These are phyloP conservation scores for Solanum corneliomulleri DNA, from an alignment of 257 asterid species.

Conservation along the genomic window DNA sequence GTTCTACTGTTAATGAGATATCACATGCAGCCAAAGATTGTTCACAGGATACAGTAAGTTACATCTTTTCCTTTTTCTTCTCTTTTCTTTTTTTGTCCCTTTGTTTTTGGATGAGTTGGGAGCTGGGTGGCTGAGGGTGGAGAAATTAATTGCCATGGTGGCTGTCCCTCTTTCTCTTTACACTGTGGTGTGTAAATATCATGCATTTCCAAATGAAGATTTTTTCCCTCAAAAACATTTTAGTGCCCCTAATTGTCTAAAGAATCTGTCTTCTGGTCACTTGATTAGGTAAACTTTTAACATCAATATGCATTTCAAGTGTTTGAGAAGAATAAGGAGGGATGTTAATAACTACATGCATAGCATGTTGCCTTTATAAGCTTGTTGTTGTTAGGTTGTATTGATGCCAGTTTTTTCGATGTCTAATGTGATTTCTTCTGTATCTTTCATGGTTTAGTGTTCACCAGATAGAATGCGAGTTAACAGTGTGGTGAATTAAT, in stretches of 20 bases:
- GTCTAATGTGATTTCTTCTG: not conserved
- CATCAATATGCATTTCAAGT: not conserved
- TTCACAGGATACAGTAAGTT: conserved; percentile 30
- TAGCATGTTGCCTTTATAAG: not conserved
- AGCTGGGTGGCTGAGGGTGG: not conserved
- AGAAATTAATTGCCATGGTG: not conserved
- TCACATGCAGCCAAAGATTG: conserved; percentile 38
- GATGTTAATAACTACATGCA: not conserved
- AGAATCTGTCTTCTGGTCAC: not conserved
- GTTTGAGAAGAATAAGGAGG: not conserved
- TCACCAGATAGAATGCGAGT: not conserved
- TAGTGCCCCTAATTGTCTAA: not conserved
- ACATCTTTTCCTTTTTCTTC: not conserved
- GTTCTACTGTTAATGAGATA: conserved; percentile 21
- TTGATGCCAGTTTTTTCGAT: not conserved
- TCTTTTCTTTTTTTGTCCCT: not conserved
- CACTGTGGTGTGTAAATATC: not conserved
- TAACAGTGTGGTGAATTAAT: not conserved
- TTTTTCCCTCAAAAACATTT: not conserved
- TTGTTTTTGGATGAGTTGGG: not conserved
- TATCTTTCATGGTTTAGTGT: not conserved
- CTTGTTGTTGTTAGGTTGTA: not conserved
- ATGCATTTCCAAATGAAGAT: not conserved
- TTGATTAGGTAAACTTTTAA: not conserved
- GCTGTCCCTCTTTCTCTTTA: not conserved